Base-by-base conservation (phyloP, 2,329 filamentous ascomycete genomes). In the Phialophora tarda region DNA sequence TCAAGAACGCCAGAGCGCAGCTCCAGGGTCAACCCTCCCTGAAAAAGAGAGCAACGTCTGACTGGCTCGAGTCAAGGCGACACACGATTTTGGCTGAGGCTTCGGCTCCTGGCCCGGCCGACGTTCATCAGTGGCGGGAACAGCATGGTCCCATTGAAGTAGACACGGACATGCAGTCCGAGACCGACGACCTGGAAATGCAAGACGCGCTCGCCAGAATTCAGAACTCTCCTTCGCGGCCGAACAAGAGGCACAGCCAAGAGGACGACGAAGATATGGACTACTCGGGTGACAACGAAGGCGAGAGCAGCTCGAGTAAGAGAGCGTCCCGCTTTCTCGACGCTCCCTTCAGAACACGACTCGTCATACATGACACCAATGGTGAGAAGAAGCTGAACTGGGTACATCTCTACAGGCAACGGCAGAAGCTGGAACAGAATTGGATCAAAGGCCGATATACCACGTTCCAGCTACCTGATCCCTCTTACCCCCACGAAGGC, bases 391-490 rank as follows among this genome's bases (percentile, higher is more conserved):
- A 87, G 73, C 81, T 98, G 56, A 97, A 96, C 77, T 99, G 94
- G 93, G 91, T 93, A 61, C 92, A 95, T 75, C 83, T 99, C 0
- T 99, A 97, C 80, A 92, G 91, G 71, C 91, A 97, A 82, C 89
- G 95, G 67, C 86, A 89, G 63, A 85, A 88, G 24, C 81, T 99
- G 14, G 95, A 99, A 79, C 88, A 89, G 7, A 98, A 99, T 76
- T 99, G 95, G 95, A 88, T 92, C 66, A 85, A 88, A 23, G 93
- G 91, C 3, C 89, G 88, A 65, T 97, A 86, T 76, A 87, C 84
- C 2, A 96, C 93, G 70, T 98, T 98, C 74, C 92, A 96, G 76
- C 85, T 99, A 0, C 95, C 95, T 0, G 92, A 97, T 74, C 93
- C 93, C 0, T 84, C 87, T 44, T 84, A 93, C 73, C 88, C 88